Evolutionary conservation across 257 asterid genomes (phyloP).

Genomic region (Ophiorrhiza pumila): DNA sequence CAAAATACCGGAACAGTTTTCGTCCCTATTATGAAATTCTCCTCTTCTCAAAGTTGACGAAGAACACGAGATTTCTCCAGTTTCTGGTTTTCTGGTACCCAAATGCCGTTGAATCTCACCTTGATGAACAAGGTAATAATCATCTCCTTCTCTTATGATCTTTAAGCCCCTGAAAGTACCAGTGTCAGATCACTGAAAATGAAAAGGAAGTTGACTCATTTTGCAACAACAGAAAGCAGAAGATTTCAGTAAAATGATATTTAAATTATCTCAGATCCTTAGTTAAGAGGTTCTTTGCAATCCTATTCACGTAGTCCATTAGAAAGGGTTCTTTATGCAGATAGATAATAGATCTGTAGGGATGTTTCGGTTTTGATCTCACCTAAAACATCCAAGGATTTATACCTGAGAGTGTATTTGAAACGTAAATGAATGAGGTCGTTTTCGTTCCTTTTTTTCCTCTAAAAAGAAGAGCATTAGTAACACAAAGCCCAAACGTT

Average conservation of each 20-base stretch:
- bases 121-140: conserved; percentile 61
- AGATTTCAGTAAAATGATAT: background rate
- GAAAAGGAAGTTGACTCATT: background rate
- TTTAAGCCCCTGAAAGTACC: conserved; percentile 58
- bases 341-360: no score
- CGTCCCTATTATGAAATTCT: conserved; percentile 25
- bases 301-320: background rate
- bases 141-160: conserved; percentile 82
- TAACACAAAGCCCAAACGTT: background rate
- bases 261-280: background rate
- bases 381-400: background rate
- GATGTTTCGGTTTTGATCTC: no score
- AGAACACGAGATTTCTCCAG: conserved; percentile 17
- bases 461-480: background rate
- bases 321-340: background rate
- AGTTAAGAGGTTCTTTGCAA: background rate
- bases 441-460: no score
- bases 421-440: no score
- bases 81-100: conserved; percentile 43
- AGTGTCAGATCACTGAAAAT: background rate
- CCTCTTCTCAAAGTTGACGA: background rate
- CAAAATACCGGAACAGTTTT: conserved; percentile 43
- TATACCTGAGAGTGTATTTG: no score
- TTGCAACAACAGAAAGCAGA: background rate
- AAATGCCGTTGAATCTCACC: conserved; percentile 71